These are phyloP conservation scores for Tetrapyrgos nigripes DNA, from an alignment of 1,284 basidiomycete species.

Conservation along the genomic window DNA sequence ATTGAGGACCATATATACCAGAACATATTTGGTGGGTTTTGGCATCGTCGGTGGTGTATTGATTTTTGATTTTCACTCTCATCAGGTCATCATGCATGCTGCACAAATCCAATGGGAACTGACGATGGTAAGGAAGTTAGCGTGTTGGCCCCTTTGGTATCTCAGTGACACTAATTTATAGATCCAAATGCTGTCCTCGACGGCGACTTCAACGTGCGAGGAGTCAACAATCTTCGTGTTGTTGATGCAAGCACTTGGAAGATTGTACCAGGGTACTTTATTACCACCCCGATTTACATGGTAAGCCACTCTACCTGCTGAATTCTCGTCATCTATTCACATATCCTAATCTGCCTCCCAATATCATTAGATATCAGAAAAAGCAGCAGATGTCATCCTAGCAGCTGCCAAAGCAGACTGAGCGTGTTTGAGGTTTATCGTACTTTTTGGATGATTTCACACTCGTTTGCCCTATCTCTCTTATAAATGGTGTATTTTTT, in stretches of 20 bases:
- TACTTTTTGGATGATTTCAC: no score
- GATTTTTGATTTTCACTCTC: neutral
- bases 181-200: constrained; percentile 37
- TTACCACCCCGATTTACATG: constrained; percentile 39
- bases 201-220: constrained; percentile 34
- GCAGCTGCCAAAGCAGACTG: constrained; percentile 15
- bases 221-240: constrained; percentile 32
- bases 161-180: constrained; percentile 4
- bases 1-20: constrained; percentile 29
- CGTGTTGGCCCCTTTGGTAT: neutral
- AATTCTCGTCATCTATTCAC: neutral
- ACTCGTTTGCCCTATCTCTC: no score
- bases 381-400: constrained; percentile 34
- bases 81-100: constrained; percentile 38
- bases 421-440: no score
- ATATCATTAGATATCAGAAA: constrained; percentile 32
- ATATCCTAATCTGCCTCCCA: neutral
- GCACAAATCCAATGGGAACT: constrained; percentile 35
- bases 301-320: constrained; percentile 14
- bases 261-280: constrained; percentile 36
- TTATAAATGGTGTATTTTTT: no score
- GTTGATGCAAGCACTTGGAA: constrained; percentile 38
- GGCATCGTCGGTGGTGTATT: neutral
- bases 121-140: constrained; percentile 26
- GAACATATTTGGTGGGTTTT: constrained; percentile 29